phyloP scores from a whole-genome alignment of 345 rosid species.

The Pelargonium nanum region DNA sequence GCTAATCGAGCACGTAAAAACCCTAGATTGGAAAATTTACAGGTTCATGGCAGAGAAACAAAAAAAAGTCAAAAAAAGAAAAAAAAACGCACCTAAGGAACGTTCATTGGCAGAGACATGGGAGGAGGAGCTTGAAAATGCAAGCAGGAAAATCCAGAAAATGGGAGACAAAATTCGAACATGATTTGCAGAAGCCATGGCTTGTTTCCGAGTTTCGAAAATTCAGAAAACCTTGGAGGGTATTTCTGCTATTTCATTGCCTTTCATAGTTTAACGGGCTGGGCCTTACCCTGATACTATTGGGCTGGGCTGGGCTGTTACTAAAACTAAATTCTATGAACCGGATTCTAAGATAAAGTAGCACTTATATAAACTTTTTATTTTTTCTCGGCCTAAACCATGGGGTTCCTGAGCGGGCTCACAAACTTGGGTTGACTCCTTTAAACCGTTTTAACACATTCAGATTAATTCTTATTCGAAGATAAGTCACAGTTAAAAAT shows the following conservation, averaged over 20 bases:
- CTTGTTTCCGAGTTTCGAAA: background rate
- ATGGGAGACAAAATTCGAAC: background rate
- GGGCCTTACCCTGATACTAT: background rate
- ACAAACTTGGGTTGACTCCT: no score
- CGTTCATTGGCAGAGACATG: slow-evolving; percentile 21
- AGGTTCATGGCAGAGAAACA: background rate
- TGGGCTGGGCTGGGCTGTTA: background rate
- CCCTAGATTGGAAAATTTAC: slow-evolving; percentile 25
- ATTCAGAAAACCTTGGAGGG: background rate
- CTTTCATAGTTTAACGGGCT: no score
- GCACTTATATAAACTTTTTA: no score
- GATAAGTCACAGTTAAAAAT: no score
- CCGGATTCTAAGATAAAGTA: no score
- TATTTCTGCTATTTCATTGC: background rate
- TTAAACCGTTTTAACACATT: no score
- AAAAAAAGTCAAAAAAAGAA: background rate
- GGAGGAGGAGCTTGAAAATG: slow-evolving; percentile 14
- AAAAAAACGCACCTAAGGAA: slow-evolving; percentile 29
- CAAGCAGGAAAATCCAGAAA: slow-evolving; percentile 18
- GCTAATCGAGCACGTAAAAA: slow-evolving; percentile 8
- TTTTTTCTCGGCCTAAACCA: no score
- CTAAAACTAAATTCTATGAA: no score
- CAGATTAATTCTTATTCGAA: no score
- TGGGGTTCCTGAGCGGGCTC: no score
- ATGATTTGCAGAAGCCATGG: background rate